A percentile compares a stretch with the other conserved stretches of the same genome.
Conservation (phyloP, 768 basidiomycete genomes). For the Pisolithus orientalis region DNA sequence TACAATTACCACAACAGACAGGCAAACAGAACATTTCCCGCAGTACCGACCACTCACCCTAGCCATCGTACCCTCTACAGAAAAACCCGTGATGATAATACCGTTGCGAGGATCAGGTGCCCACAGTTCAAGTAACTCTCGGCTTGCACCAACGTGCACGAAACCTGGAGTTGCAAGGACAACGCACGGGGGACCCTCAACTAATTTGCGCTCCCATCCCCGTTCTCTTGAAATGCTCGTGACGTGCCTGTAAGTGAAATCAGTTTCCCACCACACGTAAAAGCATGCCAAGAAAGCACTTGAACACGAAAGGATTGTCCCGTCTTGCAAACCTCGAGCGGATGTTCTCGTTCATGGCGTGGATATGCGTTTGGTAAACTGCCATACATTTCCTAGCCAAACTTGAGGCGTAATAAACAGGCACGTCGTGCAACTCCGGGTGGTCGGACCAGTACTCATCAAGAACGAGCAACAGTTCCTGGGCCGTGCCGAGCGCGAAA, state of each 20-base stretch:
- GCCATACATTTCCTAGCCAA: slow-evolving; percentile 95
- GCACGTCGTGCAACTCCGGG: slow-evolving; percentile 86
- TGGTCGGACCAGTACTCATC: slow-evolving; percentile 97
- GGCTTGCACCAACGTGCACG: slow-evolving; percentile 83
- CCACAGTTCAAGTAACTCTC: slow-evolving; percentile 92
- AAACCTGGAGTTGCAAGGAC: slow-evolving; percentile 94
- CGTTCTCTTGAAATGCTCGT: slow-evolving; percentile 69
- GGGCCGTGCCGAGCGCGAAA: slow-evolving; percentile 91
- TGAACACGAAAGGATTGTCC: slow-evolving; percentile 99
- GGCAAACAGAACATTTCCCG: slow-evolving; percentile 1
- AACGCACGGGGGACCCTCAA: slow-evolving; percentile 90
- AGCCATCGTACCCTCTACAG: slow-evolving; percentile 93
- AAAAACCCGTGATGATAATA: slow-evolving; percentile 90
- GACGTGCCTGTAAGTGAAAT: slow-evolving; percentile 48
- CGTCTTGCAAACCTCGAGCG: slow-evolving; percentile 83
- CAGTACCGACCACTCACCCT: slow-evolving; percentile 62
- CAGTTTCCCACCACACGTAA: background rate
- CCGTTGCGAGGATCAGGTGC: slow-evolving; percentile 93
- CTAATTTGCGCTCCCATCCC: slow-evolving; percentile 82
- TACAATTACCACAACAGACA: slow-evolving; percentile 2
- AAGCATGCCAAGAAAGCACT: slow-evolving; percentile 43
- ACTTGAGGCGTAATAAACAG: slow-evolving; percentile 91
- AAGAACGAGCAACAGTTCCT: slow-evolving; percentile 86
- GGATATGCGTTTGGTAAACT: slow-evolving; percentile 94
- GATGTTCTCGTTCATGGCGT: slow-evolving; percentile 93